A percentile compares a stretch with the other conserved stretches of the same genome.
These are phyloP conservation scores for Goniomonas avonlea DNA, from an alignment of 78 protist species.

Conservation along the genomic window DNA sequence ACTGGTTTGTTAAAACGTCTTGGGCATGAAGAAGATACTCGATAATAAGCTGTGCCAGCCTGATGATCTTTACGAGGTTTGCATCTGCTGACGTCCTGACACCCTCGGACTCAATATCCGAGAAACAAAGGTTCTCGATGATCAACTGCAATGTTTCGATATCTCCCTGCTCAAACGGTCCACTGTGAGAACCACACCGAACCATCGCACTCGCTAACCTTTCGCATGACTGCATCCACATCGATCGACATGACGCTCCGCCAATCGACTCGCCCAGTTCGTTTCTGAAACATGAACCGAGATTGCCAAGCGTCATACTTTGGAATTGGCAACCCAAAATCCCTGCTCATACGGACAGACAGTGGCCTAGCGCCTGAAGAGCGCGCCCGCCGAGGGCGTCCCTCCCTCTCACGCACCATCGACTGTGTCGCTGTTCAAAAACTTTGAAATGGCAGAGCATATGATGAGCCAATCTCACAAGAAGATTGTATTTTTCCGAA, in stretches of 20 bases:
- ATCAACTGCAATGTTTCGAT: neutral
- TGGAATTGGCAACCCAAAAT: no score
- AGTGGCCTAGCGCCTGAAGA: no score
- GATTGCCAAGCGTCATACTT: no score
- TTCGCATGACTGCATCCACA: neutral
- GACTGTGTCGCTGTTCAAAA: no score
- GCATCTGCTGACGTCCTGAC: constrained; percentile 12
- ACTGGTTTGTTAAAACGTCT: no score
- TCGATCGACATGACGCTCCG: neutral
- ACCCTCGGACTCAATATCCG: constrained; percentile 1
- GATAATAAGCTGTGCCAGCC: constrained; percentile 5
- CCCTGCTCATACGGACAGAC: no score
- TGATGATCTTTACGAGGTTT: constrained; percentile 12
- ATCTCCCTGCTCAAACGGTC: neutral
- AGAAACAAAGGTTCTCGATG: constrained; percentile 3
- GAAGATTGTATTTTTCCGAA: no score
- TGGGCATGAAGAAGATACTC: constrained; percentile 11
- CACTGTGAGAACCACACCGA: neutral
- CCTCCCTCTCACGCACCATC: no score
- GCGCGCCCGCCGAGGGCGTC: no score
- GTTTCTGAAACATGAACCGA: no score
- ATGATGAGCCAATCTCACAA: no score
- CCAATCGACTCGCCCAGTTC: constrained; percentile 22
- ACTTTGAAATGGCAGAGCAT: no score
- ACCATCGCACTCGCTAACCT: constrained; percentile 1